Conservation (phyloP, 2,329 filamentous ascomycete species). For the Ophiocordyceps australis region DNA sequence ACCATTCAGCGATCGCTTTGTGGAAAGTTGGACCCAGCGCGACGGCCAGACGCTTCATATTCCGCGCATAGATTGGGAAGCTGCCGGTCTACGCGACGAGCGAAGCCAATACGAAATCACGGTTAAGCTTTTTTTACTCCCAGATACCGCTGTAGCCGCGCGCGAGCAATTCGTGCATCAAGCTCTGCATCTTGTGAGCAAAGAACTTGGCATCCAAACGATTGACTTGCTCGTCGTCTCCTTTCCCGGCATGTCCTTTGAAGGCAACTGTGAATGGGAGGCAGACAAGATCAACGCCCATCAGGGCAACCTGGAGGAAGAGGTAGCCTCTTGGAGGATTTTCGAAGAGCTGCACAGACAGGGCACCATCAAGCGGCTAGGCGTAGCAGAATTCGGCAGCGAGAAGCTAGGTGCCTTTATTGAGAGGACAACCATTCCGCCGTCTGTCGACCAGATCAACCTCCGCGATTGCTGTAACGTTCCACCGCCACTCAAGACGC, state of each 20-base stretch:
- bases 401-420: conserved; percentile 68
- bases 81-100: conserved; percentile 62
- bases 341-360: conserved; percentile 56
- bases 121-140: conserved; percentile 86
- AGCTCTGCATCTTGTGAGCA: conserved; percentile 63
- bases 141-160: conserved; percentile 43
- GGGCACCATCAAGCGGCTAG: conserved; percentile 57
- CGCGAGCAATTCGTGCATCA: conserved; percentile 56
- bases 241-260: conserved; percentile 85
- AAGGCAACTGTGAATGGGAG: conserved; percentile 76
- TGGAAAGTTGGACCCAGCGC: conserved; percentile 49
- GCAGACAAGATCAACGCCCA: conserved; percentile 42
- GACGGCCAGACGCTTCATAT: conserved; percentile 49
- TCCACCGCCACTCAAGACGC: conserved; percentile 65
- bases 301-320: conserved; percentile 49
- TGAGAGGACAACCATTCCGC: conserved; percentile 48
- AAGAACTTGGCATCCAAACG: conserved; percentile 55
- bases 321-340: conserved; percentile 49
- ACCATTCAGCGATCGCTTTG: conserved; percentile 8
- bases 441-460: conserved; percentile 89
- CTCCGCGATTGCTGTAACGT: conserved; percentile 91
- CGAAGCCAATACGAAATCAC: conserved; percentile 81
- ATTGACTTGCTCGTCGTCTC: conserved; percentile 85
- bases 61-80: conserved; percentile 56
- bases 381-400: conserved; percentile 81